A percentile compares a stretch with the other conserved stretches of the same genome.
These are phyloP conservation scores for Metschnikowia santaceciliae DNA, from an alignment of 805 yeast genomes.

Conservation along the genomic window DNA sequence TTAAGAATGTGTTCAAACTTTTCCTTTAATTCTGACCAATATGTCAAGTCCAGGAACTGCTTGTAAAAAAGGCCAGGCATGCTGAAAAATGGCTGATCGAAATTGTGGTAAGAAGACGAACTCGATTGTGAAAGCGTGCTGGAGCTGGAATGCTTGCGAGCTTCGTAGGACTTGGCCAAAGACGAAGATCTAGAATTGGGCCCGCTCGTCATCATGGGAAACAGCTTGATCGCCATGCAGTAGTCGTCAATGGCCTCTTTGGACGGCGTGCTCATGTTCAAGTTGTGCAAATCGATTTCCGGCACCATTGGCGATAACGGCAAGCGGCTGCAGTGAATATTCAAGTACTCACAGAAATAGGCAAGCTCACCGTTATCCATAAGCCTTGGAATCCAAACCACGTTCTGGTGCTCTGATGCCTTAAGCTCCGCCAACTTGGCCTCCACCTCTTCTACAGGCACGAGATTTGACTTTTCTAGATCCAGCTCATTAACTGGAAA, in stretches of 20 bases:
- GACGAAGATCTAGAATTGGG: constrained; percentile 10
- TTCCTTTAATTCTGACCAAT: constrained; percentile 56
- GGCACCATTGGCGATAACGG: constrained; percentile 41
- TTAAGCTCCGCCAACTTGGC: constrained; percentile 22
- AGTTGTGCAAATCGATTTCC: constrained; percentile 16
- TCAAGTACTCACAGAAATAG: constrained; percentile 57
- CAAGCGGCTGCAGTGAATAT: constrained; percentile 53
- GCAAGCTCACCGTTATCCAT: constrained; percentile 52
- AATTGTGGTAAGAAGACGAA: constrained; percentile 36
- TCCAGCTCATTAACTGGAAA: constrained; percentile 5
- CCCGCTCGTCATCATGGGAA: neutral
- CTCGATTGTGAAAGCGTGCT: constrained; percentile 30
- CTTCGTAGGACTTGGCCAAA: constrained; percentile 22
- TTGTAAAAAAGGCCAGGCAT: constrained; percentile 48
- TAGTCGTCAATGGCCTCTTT: constrained; percentile 20
- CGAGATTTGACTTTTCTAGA: constrained; percentile 13
- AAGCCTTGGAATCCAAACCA: constrained; percentile 58
- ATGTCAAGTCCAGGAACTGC: constrained; percentile 54
- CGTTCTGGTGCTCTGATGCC: constrained; percentile 16
- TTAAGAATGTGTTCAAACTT: constrained; percentile 46
- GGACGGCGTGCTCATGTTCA: constrained; percentile 26
- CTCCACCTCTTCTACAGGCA: constrained; percentile 29
- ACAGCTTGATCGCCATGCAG: constrained; percentile 14
- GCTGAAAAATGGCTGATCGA: constrained; percentile 38
- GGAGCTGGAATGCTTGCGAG: constrained; percentile 37